These are phyloP conservation scores for Pseudocercospora fijiensis DNA, from an alignment of 2,329 filamentous ascomycete genomes.

Conservation along the genomic window DNA sequence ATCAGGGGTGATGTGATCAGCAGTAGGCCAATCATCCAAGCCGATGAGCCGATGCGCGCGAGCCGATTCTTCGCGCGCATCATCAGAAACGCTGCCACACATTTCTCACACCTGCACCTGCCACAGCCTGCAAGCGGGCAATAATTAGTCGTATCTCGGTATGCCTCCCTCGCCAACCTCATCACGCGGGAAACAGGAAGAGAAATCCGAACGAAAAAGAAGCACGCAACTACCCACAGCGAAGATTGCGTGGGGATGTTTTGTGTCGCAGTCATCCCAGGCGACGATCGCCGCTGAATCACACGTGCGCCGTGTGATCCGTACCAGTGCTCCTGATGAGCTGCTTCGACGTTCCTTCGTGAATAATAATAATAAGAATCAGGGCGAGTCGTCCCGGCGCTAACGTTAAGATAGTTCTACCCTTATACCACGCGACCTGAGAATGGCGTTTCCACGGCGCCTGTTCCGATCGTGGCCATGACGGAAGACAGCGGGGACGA, in stretches of 20 bases:
- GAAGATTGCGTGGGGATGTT: conserved; percentile 3
- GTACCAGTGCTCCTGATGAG: neutral
- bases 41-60: no score
- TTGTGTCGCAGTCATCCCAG: conserved; percentile 4
- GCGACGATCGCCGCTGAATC: conserved; percentile 1
- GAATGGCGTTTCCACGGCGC: neutral
- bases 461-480: neutral
- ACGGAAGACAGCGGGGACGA: neutral
- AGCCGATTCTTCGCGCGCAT: neutral
- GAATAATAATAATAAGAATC: no score
- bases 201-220: neutral
- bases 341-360: neutral
- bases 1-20: no score
- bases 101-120: neutral
- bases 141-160: neutral
- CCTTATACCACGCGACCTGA: conserved; percentile 3
- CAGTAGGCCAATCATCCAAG: neutral
- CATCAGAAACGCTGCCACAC: neutral
- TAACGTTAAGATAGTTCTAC: no score
- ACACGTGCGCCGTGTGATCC: conserved; percentile 6
- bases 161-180: no score
- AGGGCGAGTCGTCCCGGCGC: neutral
- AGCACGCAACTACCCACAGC: neutral
- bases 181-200: neutral
- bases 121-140: neutral